A percentile compares a stretch with the other conserved stretches of the same genome.
These are phyloP conservation scores for Alternaria angustiovoidea DNA, from an alignment of 2,329 filamentous ascomycete species.

Conservation along the genomic window DNA sequence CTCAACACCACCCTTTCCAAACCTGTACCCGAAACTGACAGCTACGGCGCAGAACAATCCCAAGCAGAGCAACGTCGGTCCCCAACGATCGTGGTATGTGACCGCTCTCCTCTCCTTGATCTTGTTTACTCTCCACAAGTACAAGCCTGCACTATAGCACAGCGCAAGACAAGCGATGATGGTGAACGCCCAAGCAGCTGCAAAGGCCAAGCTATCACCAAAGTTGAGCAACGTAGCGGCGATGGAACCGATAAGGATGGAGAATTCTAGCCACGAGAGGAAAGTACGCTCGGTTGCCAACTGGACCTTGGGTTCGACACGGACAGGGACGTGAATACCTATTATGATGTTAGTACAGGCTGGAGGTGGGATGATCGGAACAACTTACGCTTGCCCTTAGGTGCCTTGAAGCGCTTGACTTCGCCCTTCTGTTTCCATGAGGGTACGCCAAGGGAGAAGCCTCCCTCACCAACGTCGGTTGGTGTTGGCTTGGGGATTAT, in stretches of 20 bases:
- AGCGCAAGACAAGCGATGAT: constrained; percentile 78
- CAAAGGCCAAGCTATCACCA: constrained; percentile 46
- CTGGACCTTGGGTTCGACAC: constrained; percentile 97
- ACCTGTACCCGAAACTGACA: constrained; percentile 81
- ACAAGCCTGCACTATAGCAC: constrained; percentile 83
- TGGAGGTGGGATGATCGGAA: background rate
- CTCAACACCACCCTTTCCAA: constrained; percentile 62
- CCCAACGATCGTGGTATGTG: constrained; percentile 89
- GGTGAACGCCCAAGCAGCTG: constrained; percentile 76
- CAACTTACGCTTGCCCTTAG: constrained; percentile 71
- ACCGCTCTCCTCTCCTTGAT: constrained; percentile 86
- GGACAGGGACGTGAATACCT: constrained; percentile 92
- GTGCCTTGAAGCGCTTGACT: constrained; percentile 69
- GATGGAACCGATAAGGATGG: constrained; percentile 79
- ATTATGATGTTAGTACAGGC: constrained; percentile 14
- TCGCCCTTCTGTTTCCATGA: constrained; percentile 49
- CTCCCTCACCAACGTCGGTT: constrained; percentile 53
- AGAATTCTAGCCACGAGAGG: constrained; percentile 96
- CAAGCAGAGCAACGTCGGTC: constrained; percentile 78
- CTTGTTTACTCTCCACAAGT: constrained; percentile 85
- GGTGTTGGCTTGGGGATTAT: constrained; percentile 53
- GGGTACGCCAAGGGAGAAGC: constrained; percentile 56
- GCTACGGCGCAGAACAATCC: constrained; percentile 77
- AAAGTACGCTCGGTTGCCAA: constrained; percentile 97
- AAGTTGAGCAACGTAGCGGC: constrained; percentile 54